phyloP scores from a whole-genome alignment of 148 eudicot genomes.

The Rhododendron ferrugineum region DNA sequence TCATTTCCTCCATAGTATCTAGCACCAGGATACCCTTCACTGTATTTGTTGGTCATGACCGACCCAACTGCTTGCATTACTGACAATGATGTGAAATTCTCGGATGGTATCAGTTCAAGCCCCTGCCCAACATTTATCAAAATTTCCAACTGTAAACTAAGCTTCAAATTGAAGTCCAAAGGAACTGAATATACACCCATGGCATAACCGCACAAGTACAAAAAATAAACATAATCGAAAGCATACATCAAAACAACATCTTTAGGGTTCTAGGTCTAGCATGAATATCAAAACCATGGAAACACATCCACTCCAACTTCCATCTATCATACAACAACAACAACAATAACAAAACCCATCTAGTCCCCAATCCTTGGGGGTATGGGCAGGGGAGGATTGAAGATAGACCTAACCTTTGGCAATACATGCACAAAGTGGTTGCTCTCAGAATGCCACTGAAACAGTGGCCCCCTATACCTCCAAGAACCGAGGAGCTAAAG shows the following conservation, averaged over 20 bases:
- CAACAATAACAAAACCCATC: too few relatives aligned
- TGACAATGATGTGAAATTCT: conserved; percentile 90
- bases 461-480: not conserved
- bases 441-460: too few relatives aligned
- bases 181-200: not conserved
- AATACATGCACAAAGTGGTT: too few relatives aligned
- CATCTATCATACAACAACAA: too few relatives aligned
- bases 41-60: conserved; percentile 97
- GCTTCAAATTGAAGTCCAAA: not conserved
- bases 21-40: conserved; percentile 99
- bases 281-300: not conserved
- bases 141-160: not conserved
- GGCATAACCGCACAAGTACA: not conserved
- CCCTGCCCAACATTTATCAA: conserved; percentile 39
- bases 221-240: not conserved
- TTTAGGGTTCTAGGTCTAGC: not conserved
- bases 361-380: too few relatives aligned
- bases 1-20: conserved; percentile 99
- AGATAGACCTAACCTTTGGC: too few relatives aligned
- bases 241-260: not conserved
- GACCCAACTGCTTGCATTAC: conserved; percentile 99
- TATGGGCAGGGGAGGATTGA: too few relatives aligned
- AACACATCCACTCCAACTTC: not conserved
- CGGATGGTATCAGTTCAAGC: conserved; percentile 93
- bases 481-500: not conserved